Conservation (phyloP, 331 rosid genomes). For the Cydonia oblonga region DNA sequence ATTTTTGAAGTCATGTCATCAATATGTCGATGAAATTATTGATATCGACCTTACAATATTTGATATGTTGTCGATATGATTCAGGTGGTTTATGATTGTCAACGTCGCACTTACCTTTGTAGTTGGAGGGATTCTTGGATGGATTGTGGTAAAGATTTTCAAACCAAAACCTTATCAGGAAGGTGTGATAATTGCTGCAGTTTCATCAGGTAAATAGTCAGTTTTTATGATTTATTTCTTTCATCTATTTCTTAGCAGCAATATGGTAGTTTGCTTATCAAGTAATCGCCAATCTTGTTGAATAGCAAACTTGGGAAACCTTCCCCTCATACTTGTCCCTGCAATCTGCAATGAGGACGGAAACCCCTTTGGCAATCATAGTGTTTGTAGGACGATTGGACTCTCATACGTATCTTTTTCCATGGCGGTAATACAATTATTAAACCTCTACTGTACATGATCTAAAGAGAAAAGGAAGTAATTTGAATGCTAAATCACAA, state of each 20-base stretch:
- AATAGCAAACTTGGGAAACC: conserved; percentile 86
- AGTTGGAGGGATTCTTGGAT: conserved; percentile 69
- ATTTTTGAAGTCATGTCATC: no score
- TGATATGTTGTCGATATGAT: not conserved
- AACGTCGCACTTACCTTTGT: conserved; percentile 74
- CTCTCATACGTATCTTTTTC: conserved; percentile 85
- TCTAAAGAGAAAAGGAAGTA: not conserved
- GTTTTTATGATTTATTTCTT: not conserved
- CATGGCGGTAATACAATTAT: conserved; percentile 55
- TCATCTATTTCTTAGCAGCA: not conserved
- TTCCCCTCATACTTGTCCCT: conserved; percentile 65
- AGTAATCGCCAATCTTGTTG: not conserved
- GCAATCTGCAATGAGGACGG: conserved; percentile 69
- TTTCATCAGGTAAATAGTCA: conserved; percentile 50
- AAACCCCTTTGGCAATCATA: conserved; percentile 59
- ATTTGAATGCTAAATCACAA: not conserved
- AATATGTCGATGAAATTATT: not conserved
- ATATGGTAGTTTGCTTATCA: not conserved
- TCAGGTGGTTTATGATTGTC: conserved; percentile 94
- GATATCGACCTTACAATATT: not conserved
- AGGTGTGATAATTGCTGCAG: conserved; percentile 66
- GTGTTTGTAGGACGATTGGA: conserved; percentile 36
- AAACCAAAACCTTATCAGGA: conserved; percentile 69
- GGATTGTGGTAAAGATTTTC: conserved; percentile 59
- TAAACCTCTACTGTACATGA: not conserved